Evolutionary conservation across 2,329 filamentous ascomycete species (phyloP).

Genomic region (Xylariaceae sp.): DNA sequence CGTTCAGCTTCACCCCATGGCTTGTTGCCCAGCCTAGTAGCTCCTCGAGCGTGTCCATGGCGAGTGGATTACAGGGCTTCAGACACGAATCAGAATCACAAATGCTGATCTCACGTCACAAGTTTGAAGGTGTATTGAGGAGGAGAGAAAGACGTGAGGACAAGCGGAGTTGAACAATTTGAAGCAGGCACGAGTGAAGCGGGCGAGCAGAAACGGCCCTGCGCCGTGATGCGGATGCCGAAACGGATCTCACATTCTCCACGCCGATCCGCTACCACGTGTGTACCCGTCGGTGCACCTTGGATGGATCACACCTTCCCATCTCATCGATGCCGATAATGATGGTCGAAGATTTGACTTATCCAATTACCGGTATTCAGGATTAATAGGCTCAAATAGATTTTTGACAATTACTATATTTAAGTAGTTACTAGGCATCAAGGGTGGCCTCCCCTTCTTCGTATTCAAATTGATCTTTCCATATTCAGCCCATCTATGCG

Average conservation of each 20-base stretch:
- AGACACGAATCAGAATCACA: neutral
- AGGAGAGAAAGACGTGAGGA: neutral
- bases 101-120: neutral
- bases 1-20: constrained; percentile 63
- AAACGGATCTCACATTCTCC: constrained; percentile 9
- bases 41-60: constrained; percentile 33
- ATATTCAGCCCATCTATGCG: too few relatives aligned
- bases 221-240: constrained; percentile 6
- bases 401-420: too few relatives aligned
- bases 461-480: too few relatives aligned
- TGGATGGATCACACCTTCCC: too few relatives aligned
- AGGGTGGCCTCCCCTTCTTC: too few relatives aligned
- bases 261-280: constrained; percentile 4
- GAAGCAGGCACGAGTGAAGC: neutral
- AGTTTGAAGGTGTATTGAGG: neutral
- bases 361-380: too few relatives aligned
- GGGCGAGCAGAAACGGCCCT: neutral
- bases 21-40: constrained; percentile 66
- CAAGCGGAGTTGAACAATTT: neutral
- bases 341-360: too few relatives aligned
- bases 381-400: too few relatives aligned
- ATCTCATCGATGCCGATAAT: too few relatives aligned
- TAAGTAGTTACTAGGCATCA: too few relatives aligned
- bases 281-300: too few relatives aligned
- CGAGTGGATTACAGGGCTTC: neutral